Percentiles rank a stretch among this genome's conserved stretches.
phyloP scores from a whole-genome alignment of 176 grass and related monocot species.

The Hordeum marinum region DNA sequence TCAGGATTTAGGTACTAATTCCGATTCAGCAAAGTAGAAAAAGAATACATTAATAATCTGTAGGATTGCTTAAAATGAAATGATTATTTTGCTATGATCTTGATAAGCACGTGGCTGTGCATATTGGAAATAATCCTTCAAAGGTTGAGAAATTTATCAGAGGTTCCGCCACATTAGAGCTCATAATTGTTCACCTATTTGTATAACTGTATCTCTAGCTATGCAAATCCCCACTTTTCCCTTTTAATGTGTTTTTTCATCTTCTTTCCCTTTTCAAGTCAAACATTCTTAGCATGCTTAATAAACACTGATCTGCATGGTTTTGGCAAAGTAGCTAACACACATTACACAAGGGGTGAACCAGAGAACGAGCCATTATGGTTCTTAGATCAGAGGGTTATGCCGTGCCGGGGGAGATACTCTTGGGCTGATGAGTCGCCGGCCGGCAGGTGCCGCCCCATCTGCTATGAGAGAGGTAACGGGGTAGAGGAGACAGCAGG shows the following conservation, averaged over 20 bases:
- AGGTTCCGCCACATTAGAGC: neutral
- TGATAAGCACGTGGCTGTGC: neutral
- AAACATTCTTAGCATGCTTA: neutral
- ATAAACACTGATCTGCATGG: neutral
- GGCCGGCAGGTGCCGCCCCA: neutral
- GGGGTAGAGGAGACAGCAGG: neutral
- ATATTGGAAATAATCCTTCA: neutral
- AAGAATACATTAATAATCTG: neutral
- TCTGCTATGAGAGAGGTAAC: neutral
- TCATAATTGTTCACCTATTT: neutral
- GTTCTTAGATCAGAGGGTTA: neutral
- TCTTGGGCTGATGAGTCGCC: neutral
- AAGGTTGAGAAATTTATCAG: conserved; percentile 7
- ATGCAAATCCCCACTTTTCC: neutral
- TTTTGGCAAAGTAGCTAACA: conserved; percentile 1
- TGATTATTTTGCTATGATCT: neutral
- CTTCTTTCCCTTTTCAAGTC: neutral
- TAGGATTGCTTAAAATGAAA: neutral
- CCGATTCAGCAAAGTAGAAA: neutral
- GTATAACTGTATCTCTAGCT: neutral
- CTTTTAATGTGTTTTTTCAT: neutral
- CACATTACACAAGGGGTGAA: neutral
- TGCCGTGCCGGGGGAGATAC: neutral
- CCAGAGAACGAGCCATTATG: neutral
- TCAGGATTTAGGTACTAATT: conserved; percentile 83